Conservation (phyloP, 768 basidiomycete species). For the Solioccasus polychromus region DNA sequence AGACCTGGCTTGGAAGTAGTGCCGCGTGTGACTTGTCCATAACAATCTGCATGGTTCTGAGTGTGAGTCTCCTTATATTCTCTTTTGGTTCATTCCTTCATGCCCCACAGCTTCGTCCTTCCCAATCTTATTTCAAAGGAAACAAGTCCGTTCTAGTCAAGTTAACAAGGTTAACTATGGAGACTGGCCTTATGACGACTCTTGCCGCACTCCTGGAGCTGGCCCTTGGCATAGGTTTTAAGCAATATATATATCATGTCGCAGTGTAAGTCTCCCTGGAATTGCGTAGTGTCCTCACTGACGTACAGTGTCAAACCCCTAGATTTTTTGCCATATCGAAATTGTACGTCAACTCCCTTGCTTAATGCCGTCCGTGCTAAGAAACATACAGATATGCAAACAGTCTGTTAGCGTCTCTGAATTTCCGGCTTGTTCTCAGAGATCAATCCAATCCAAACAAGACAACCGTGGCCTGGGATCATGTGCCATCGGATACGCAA, state of each 20-base stretch:
- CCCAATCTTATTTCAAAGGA: conserved; percentile 2
- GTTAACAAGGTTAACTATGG: conserved; percentile 22
- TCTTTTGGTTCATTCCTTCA: background rate
- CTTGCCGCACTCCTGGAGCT: conserved; percentile 17
- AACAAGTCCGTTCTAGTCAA: conserved; percentile 4
- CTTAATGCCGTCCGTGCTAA: background rate
- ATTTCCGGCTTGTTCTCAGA: no score
- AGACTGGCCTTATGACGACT: conserved; percentile 24
- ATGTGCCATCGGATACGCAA: no score
- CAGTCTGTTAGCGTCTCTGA: conserved; percentile 16
- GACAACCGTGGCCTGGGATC: no score
- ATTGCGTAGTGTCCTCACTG: background rate
- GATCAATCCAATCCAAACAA: no score
- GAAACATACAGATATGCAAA: conserved; percentile 13
- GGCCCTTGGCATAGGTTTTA: conserved; percentile 8
- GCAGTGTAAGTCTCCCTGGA: conserved; percentile 15
- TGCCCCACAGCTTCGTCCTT: conserved; percentile 11
- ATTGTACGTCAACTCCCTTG: conserved; percentile 1
- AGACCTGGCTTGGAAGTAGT: conserved; percentile 24
- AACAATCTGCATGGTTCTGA: conserved; percentile 16
- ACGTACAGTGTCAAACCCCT: no score
- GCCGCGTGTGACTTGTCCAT: conserved; percentile 18
- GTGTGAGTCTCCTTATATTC: conserved; percentile 1
- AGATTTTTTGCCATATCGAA: conserved; percentile 17
- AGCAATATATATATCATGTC: conserved; percentile 1